Evolutionary conservation across 345 rosid genomes (phyloP), one percentile per base, ranked within the genome.

Genomic region (Noccaea bulbosa): DNA sequence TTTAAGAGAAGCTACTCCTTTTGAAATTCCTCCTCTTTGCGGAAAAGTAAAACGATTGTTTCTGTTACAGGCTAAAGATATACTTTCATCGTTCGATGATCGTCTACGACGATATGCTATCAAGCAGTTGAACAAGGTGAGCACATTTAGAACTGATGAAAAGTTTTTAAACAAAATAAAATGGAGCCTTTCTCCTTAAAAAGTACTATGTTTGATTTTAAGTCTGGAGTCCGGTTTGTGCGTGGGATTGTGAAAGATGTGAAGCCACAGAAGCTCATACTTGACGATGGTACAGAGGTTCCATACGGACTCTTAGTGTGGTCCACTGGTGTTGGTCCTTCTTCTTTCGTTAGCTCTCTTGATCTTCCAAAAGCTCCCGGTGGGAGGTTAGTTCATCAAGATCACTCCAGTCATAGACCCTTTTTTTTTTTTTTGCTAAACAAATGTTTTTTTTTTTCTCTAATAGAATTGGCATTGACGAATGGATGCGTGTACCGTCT

Each of bases 291-390:
- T 65, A 77, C 94, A 7, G 94, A 85, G 83, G 94, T 91, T 58
- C 98, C 96, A 1, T 89, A 89, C 30, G 97, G 98, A 38, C 78
- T 93, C 63, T 76, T 93, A 77, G 96, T 89, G 7, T 93, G 98
- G 98, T 91, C 97, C 40, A 91, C 96, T 4, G 97, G 97, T 59
- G 97, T 93, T 30, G 98, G 96, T 66, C 98, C 97, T 62, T 87
- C 96, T 45, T 15, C 86, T 62, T 81, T 93, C 47, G 86, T 89
- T 20, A 86, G 78, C 52, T 83, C 92, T 71, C 75, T 89, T 37
- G 87, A 82, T 51, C 79, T 93, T 75, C 93, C 97, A 4, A 91
- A 93, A 80, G 88, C 88, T 71, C 96, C 93, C 0, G 94, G 96
- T 74, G 96, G 96, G 70, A 91, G 98, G 97, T 86, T 65, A 81